Evolutionary conservation across 1,284 basidiomycete genomes (phyloP).

Genomic region (Ceratobasidium sp.): DNA sequence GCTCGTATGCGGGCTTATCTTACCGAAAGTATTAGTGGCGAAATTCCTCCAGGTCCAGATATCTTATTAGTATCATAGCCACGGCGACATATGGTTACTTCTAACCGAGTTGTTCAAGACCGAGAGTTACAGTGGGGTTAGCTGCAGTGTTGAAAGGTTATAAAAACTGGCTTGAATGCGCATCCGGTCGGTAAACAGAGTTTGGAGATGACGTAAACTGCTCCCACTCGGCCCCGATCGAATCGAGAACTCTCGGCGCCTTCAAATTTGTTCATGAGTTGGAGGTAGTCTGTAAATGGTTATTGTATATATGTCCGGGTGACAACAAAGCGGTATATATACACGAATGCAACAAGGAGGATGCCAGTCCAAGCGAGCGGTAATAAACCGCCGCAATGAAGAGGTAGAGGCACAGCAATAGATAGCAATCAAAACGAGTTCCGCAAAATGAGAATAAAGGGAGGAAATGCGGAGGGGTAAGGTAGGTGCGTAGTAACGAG

Average conservation of each 20-base stretch:
- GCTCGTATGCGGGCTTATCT: slow-evolving; percentile 26
- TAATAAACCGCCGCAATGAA: slow-evolving; percentile 11
- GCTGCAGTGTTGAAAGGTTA: not conserved
- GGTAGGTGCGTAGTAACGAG: slow-evolving; percentile 42
- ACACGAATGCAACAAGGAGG: slow-evolving; percentile 40
- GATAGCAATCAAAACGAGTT: slow-evolving; percentile 42
- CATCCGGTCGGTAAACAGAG: too few species aligned
- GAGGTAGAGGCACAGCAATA: slow-evolving; percentile 21
- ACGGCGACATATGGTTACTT: not conserved
- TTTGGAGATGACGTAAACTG: too few species aligned
- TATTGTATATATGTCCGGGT: not conserved
- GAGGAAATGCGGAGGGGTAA: slow-evolving; percentile 34
- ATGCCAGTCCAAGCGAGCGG: slow-evolving; percentile 44
- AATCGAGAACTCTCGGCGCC: not conserved
- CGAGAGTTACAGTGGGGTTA: not conserved
- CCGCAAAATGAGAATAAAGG: slow-evolving; percentile 35
- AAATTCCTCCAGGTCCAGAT: not conserved
- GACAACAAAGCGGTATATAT: slow-evolving; percentile 22
- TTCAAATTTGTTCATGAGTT: not conserved
- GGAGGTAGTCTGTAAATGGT: not conserved
- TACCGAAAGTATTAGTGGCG: slow-evolving; percentile 9
- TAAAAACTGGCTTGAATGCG: too few species aligned
- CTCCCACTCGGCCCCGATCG: too few species aligned
- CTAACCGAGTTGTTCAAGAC: not conserved
- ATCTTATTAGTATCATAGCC: not conserved